phyloP scores from a whole-genome alignment of 768 basidiomycete species.

The Kondoa malvinella region DNA sequence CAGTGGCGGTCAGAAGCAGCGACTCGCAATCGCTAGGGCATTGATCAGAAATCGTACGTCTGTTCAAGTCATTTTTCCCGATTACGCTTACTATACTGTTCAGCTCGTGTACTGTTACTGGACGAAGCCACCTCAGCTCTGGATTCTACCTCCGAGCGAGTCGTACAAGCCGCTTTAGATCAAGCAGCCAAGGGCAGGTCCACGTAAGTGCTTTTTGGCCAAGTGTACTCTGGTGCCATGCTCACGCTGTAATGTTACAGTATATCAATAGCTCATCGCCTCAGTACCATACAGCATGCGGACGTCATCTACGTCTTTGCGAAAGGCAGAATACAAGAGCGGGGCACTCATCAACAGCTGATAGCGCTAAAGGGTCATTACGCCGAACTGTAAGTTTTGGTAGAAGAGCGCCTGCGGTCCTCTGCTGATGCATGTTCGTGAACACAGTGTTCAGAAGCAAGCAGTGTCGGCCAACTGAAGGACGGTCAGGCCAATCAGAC shows the following conservation, averaged over 20 bases:
- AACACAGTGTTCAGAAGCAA: neutral
- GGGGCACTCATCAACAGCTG: constrained; percentile 14
- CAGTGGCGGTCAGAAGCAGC: constrained; percentile 26
- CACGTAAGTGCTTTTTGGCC: neutral
- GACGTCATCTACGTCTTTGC: constrained; percentile 44
- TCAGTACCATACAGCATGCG: constrained; percentile 83
- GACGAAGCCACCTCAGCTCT: constrained; percentile 23
- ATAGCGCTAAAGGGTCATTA: constrained; percentile 14
- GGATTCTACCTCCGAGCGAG: constrained; percentile 66
- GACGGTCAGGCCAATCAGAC: no score
- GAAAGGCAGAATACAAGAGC: constrained; percentile 16
- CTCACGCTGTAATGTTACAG: no score
- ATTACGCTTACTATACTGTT: neutral
- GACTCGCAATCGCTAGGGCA: constrained; percentile 34
- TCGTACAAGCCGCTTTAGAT: constrained; percentile 80
- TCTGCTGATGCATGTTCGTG: no score
- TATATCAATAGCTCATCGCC: constrained; percentile 63
- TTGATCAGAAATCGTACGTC: constrained; percentile 30
- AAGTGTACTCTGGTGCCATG: neutral
- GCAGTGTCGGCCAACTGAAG: no score
- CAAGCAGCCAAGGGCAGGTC: neutral
- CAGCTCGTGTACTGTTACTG: constrained; percentile 22
- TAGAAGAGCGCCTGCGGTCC: no score
- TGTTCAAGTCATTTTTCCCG: neutral
- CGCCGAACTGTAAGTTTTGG: constrained; percentile 10